Conservation (phyloP, 176 grass and related monocot genomes). For the Panicum miliaceum region DNA sequence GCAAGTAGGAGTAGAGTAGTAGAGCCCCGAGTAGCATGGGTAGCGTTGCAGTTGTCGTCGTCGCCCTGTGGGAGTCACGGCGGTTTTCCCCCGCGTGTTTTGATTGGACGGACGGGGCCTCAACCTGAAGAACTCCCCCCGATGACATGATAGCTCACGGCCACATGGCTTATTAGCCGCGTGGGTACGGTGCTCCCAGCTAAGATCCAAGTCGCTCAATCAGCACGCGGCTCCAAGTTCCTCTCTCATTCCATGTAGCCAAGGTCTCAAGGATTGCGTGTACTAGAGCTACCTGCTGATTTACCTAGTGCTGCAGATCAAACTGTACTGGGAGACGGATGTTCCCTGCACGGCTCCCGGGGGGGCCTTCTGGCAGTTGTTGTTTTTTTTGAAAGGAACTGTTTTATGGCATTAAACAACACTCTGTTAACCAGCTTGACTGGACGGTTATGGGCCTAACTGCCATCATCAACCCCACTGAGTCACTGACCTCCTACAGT, state of each 20-base stretch:
- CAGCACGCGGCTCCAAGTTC: not conserved
- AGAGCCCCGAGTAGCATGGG: not conserved
- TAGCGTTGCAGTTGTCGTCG: not conserved
- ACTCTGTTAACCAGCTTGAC: not conserved
- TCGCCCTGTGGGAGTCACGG: not conserved
- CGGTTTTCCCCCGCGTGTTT: not conserved
- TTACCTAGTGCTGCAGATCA: not conserved
- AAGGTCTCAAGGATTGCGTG: not conserved
- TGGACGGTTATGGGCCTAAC: not conserved
- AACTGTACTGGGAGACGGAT: not conserved
- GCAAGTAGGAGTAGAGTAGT: not conserved
- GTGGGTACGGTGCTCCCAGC: not conserved
- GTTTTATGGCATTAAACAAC: not conserved
- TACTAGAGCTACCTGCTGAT: not conserved
- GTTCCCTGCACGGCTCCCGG: not conserved
- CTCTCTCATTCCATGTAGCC: not conserved
- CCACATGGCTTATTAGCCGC: not conserved
- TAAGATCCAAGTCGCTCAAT: not conserved
- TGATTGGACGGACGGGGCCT: not conserved
- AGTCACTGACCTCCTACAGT: not conserved
- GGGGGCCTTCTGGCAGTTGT: not conserved
- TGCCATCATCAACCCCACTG: slow-evolving; percentile 17
- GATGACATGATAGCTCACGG: not conserved
- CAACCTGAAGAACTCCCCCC: not conserved
- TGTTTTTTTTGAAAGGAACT: too few species aligned